Base-by-base conservation (phyloP, 2,329 filamentous ascomycete genomes). In the Calonectria henricotiae region DNA sequence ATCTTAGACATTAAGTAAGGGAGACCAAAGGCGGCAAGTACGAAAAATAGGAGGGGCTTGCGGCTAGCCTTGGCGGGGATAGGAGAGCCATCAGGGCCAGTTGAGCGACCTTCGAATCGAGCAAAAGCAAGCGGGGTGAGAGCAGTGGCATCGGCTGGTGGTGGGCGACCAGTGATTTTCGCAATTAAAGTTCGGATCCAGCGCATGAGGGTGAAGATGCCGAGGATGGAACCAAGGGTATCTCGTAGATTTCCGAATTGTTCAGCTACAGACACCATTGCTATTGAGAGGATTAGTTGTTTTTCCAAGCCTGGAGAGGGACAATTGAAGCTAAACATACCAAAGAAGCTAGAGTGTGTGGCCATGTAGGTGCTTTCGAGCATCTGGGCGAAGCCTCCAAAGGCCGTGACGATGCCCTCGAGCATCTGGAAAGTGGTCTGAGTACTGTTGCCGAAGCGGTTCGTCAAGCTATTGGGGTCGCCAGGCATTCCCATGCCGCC, bases 341-440 rank as follows among this genome's bases (percentile, higher is more conserved):
- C 95, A 79, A 98, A 99, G 83, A 99, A 99, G 65, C 94, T 98
- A 6, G 95, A 98, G 83, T 99, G 96, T 0, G 96, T 99, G 35
- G 97, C 96, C 97, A 99, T 99, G 79, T 98, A 99, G 12, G 96
- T 98, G 86, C 96, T 98, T 85, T 99, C 96, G 32, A 99, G 88
- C 96, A 99, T 99, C 86, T 99, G 96, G 13, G 97, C 94, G 80
- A 99, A 98, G 0, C 97, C 96, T 23, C 95, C 95, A 86, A 99
- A 99, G 2, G 96, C 95, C 27, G 94, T 94, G 15, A 99, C 96
- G 68, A 99, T 93, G 76, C 95, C 96, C 85, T 99, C 96, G 62
- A 99, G 94, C 88, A 99, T 94, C 86, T 98, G 96, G 80, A 99
- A 99, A 0, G 96, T 99, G 12, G 96, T 94, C 77, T 96, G 94